These are phyloP conservation scores for Solanum hybrid DNA, from an alignment of 305 asterid genomes.

Conservation along the genomic window DNA sequence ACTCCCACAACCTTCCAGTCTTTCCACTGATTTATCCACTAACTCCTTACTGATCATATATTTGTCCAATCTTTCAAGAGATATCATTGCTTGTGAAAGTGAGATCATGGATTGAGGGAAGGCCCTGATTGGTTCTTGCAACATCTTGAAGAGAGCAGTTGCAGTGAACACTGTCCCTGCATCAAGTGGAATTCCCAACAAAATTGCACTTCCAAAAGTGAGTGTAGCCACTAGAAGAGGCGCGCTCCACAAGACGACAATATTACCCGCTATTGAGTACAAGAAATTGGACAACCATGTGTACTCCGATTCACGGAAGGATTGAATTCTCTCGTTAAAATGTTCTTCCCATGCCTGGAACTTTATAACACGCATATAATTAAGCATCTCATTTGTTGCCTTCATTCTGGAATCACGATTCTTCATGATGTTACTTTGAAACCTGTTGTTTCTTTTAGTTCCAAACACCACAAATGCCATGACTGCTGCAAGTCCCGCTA, in stretches of 20 bases:
- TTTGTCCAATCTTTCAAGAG: conserved; percentile 70
- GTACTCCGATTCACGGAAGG: conserved; percentile 59
- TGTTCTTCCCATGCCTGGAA: conserved; percentile 99
- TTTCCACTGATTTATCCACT: conserved; percentile 54
- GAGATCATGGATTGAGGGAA: conserved; percentile 94
- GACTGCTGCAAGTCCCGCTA: conserved; percentile 34
- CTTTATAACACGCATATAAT: conserved; percentile 82
- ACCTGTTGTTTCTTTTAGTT: conserved; percentile 48
- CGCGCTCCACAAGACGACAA: conserved; percentile 71
- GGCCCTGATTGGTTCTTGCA: conserved; percentile 85
- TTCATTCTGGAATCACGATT: conserved; percentile 87
- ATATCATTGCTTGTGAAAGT: conserved; percentile 81
- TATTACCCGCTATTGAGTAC: conserved; percentile 52
- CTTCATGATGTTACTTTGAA: conserved; percentile 64
- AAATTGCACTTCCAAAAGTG: conserved; percentile 62
- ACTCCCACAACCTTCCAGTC: conserved; percentile 45
- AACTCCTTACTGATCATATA: conserved; percentile 81
- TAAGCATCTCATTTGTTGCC: conserved; percentile 89
- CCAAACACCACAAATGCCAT: conserved; percentile 48
- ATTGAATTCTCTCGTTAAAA: conserved; percentile 62
- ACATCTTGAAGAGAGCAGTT: conserved; percentile 58
- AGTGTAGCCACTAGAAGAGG: conserved; percentile 56
- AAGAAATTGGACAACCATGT: conserved; percentile 63
- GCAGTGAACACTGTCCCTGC: conserved; percentile 82
- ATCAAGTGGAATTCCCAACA: conserved; percentile 59